These are phyloP conservation scores for Lithohypha guttulata DNA, from an alignment of 2,329 filamentous ascomycete genomes.

Conservation along the genomic window DNA sequence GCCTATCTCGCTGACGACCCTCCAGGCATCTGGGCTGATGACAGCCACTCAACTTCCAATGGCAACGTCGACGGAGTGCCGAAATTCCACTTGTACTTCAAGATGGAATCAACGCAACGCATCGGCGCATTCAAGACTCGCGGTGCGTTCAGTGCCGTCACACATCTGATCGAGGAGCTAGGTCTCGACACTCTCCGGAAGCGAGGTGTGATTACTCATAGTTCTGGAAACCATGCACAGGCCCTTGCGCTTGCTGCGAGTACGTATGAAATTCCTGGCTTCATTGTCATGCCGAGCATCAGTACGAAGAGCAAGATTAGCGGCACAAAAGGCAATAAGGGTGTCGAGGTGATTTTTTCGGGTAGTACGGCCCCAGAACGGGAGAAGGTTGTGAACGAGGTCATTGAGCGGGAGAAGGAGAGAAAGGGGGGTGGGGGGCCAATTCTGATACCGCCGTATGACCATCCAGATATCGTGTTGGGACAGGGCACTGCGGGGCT, in stretches of 20 bases:
- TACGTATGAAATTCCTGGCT: conserved; percentile 61
- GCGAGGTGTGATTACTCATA: conserved; percentile 73
- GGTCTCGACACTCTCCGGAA: conserved; percentile 51
- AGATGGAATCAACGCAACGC: conserved; percentile 86
- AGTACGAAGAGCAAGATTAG: conserved; percentile 77
- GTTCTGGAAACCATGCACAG: conserved; percentile 81
- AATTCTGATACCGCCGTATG: conserved; percentile 76
- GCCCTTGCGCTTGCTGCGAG: conserved; percentile 76
- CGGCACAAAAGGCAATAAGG: conserved; percentile 64
- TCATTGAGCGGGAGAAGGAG: conserved; percentile 51
- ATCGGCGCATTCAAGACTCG: conserved; percentile 88
- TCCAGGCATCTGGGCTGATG: conserved; percentile 23
- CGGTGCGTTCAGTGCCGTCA: conserved; percentile 79
- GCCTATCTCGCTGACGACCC: conserved; percentile 15
- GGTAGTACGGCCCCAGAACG: conserved; percentile 72
- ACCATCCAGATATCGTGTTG: conserved; percentile 82
- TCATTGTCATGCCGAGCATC: conserved; percentile 89
- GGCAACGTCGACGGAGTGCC: conserved; percentile 32
- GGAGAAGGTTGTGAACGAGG: conserved; percentile 60
- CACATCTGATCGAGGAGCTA: conserved; percentile 52
- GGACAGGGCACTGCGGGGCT: conserved; percentile 85
- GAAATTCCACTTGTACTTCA: conserved; percentile 71
- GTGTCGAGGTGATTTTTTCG: conserved; percentile 64
- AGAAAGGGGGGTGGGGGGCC: conserved; percentile 41
- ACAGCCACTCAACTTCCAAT: conserved; percentile 37